Percentiles rank a stretch among this genome's conserved stretches.
These are phyloP conservation scores for Xylariaceae sp. DNA, from an alignment of 2,329 filamentous ascomycete genomes.

Conservation along the genomic window DNA sequence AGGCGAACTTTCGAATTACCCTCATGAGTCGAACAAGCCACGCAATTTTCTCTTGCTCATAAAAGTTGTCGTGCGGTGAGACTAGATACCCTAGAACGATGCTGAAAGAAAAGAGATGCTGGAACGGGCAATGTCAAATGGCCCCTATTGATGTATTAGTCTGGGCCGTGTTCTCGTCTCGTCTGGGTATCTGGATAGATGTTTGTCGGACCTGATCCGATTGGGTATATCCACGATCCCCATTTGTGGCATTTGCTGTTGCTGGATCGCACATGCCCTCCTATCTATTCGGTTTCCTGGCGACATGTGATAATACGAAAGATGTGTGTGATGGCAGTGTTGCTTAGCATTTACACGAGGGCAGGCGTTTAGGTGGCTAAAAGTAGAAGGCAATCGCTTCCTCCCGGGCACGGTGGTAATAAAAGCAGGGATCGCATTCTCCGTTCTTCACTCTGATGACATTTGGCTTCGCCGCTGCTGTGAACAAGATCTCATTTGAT, in stretches of 20 bases:
- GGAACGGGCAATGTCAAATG: not conserved
- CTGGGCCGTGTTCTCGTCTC: not conserved
- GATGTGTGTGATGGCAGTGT: constrained; percentile 12
- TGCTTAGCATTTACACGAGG: constrained; percentile 21
- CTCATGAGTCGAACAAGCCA: constrained; percentile 3
- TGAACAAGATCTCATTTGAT: not conserved
- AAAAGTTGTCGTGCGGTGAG: not conserved
- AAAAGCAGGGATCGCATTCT: constrained; percentile 12
- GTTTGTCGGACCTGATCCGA: constrained; percentile 2
- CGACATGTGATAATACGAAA: constrained; percentile 19
- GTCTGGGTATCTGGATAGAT: not conserved
- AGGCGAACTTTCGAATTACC: not conserved
- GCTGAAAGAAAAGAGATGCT: not conserved
- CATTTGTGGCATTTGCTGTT: constrained; percentile 8
- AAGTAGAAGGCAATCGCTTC: constrained; percentile 15
- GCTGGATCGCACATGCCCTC: not conserved
- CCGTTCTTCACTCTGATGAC: constrained; percentile 4
- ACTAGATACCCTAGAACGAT: constrained; percentile 3
- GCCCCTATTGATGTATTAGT: not conserved
- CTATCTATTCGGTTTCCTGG: constrained; percentile 7
- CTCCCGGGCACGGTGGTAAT: constrained; percentile 11
- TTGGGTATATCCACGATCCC: constrained; percentile 14
- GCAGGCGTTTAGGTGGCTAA: constrained; percentile 12
- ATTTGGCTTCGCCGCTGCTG: not conserved
- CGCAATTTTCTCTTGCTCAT: not conserved